These are phyloP conservation scores for Quercus parvula DNA, from an alignment of 306 rosid genomes.

Conservation along the genomic window DNA sequence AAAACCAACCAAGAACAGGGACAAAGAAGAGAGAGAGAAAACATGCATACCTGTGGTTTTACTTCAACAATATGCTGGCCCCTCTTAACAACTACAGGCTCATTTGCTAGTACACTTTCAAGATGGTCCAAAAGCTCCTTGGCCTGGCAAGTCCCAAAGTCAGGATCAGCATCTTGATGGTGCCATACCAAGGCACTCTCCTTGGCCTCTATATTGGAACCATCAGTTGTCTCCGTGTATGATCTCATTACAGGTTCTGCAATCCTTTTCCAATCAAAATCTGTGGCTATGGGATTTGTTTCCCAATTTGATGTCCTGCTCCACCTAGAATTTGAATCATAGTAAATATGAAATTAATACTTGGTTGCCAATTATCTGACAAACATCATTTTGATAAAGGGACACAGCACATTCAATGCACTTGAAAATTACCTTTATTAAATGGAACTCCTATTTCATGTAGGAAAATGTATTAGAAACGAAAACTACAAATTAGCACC, in stretches of 20 bases:
- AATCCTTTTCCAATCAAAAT: conserved; percentile 53
- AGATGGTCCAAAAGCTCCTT: conserved; percentile 69
- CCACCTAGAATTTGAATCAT: conserved; percentile 54
- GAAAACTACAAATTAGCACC: background rate
- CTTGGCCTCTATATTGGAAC: conserved; percentile 65
- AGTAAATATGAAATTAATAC: conserved; percentile 7
- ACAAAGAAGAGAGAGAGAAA: conserved; percentile 2
- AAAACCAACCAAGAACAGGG: background rate
- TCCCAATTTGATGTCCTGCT: conserved; percentile 55
- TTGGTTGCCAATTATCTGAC: conserved; percentile 1
- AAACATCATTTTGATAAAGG: background rate
- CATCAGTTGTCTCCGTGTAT: conserved; percentile 63
- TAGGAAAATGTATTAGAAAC: background rate
- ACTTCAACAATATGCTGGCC: conserved; percentile 71
- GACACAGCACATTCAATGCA: conserved; percentile 1
- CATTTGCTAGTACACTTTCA: conserved; percentile 58
- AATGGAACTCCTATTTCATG: background rate
- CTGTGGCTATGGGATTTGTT: conserved; percentile 26
- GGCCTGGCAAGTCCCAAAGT: conserved; percentile 64
- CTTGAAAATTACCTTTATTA: background rate
- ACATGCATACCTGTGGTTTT: conserved; percentile 52
- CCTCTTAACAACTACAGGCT: conserved; percentile 55
- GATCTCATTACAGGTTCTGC: conserved; percentile 64
- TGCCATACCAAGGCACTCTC: conserved; percentile 83
- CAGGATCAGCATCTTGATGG: conserved; percentile 51